Percentiles rank a stretch among this genome's conserved stretches.
phyloP scores from a whole-genome alignment of 2,329 filamentous ascomycete species.

The Colletotrichum lini region DNA sequence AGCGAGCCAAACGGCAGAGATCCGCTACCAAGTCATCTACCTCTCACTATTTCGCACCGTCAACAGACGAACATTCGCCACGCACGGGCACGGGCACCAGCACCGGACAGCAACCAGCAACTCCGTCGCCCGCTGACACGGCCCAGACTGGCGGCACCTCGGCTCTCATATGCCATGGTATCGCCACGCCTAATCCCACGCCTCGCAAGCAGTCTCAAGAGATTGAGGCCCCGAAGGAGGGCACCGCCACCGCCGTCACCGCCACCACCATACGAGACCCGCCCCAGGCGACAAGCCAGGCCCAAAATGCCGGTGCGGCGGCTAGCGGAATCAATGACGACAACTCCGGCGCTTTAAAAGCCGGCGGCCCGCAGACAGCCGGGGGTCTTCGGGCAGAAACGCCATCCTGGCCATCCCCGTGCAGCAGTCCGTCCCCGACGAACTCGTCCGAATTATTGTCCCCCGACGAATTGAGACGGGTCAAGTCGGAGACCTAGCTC shows the following conservation, averaged over 20 bases:
- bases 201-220: slow-evolving; percentile 25
- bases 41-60: slow-evolving; percentile 35
- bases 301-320: neutral
- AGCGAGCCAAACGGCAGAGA: slow-evolving; percentile 32
- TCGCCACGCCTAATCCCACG: slow-evolving; percentile 29
- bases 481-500: slow-evolving; percentile 35
- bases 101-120: slow-evolving; percentile 11
- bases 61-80: slow-evolving; percentile 8
- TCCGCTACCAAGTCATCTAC: slow-evolving; percentile 28
- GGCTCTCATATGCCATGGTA: slow-evolving; percentile 25
- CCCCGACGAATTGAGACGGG: slow-evolving; percentile 30
- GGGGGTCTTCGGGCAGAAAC: slow-evolving; percentile 38
- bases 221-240: slow-evolving; percentile 8
- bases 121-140: slow-evolving; percentile 1
- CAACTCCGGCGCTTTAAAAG: slow-evolving; percentile 35
- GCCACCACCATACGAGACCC: neutral
- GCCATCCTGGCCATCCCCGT: slow-evolving; percentile 30
- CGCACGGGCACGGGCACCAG: neutral
- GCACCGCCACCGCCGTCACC: neutral
- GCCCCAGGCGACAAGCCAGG: neutral
- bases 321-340: slow-evolving; percentile 5
- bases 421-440: slow-evolving; percentile 21
- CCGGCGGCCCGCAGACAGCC: slow-evolving; percentile 38
- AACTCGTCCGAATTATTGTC: slow-evolving; percentile 35
- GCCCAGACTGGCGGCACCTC: slow-evolving; percentile 5